These are phyloP conservation scores for Cynanchum wilfordii DNA, from an alignment of 257 asterid genomes.

Conservation along the genomic window DNA sequence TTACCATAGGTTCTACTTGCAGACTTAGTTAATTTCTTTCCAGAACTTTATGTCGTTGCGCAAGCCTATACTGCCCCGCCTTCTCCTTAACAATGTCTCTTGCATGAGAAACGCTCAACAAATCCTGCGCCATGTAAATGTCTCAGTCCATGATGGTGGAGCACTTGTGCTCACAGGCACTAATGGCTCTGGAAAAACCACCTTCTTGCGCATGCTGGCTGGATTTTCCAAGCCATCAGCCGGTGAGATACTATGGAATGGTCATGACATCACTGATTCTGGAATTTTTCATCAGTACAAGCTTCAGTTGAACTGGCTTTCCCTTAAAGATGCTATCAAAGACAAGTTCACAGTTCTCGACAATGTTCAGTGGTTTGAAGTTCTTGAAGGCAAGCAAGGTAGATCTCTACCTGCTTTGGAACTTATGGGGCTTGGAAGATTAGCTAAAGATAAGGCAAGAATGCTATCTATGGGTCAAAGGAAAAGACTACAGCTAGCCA, in stretches of 20 bases:
- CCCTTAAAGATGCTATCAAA: constrained; percentile 71
- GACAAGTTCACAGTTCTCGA: constrained; percentile 65
- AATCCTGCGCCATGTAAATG: constrained; percentile 77
- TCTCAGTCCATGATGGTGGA: constrained; percentile 65
- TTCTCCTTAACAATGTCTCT: constrained; percentile 64
- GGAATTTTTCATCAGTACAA: constrained; percentile 80
- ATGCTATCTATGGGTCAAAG: constrained; percentile 85
- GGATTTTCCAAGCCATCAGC: constrained; percentile 83
- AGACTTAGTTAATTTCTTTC: not conserved
- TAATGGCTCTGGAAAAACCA: constrained; percentile 79
- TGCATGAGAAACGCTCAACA: constrained; percentile 95
- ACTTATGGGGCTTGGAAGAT: constrained; percentile 81
- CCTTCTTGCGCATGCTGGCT: constrained; percentile 77
- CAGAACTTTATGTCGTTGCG: constrained; percentile 39
- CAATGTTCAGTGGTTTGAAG: constrained; percentile 78
- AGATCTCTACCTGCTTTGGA: constrained; percentile 64
- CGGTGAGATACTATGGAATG: constrained; percentile 81
- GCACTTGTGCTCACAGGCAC: constrained; percentile 72
- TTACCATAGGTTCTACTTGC: not conserved
- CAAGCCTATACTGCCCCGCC: constrained; percentile 63
- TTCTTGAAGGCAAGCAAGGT: constrained; percentile 79
- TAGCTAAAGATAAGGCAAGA: constrained; percentile 64
- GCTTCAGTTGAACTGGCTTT: constrained; percentile 76
- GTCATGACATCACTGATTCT: constrained; percentile 64
- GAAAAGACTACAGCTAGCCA: constrained; percentile 73